Evolutionary conservation across 306 rosid genomes (phyloP).

Genomic region (Gynostemma pentaphyllum): DNA sequence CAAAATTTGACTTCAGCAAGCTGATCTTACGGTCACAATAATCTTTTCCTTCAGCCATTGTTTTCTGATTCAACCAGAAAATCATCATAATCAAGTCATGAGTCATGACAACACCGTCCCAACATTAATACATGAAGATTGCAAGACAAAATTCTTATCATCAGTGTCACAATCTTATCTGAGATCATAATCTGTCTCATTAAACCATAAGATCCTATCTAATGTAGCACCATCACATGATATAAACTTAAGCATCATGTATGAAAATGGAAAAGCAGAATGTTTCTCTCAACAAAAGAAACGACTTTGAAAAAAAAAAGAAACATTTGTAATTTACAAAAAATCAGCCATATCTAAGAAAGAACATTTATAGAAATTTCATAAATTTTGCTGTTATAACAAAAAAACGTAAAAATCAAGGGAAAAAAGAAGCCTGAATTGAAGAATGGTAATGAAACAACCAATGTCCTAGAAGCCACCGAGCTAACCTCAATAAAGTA

Average conservation of each 20-base stretch:
- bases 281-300: background rate
- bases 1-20: slow-evolving; percentile 79
- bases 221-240: background rate
- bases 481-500: slow-evolving; percentile 70
- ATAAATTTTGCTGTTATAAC: background rate
- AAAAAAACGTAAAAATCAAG: background rate
- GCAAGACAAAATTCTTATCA: background rate
- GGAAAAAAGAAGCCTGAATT: background rate
- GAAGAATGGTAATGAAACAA: background rate
- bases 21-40: slow-evolving; percentile 84
- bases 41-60: slow-evolving; percentile 74
- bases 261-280: background rate
- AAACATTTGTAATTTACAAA: background rate
- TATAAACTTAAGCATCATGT: background rate
- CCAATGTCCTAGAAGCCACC: background rate
- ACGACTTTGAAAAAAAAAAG: background rate
- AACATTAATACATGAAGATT: background rate
- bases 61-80: slow-evolving; percentile 34
- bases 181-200: background rate
- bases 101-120: background rate
- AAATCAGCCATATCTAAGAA: background rate
- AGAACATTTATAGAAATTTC: too few relatives aligned
- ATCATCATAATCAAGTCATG: slow-evolving; percentile 3
- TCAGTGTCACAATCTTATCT: background rate
- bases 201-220: background rate